These are phyloP conservation scores for Lepidium aucheri DNA, from an alignment of 345 rosid genomes.

Conservation along the genomic window DNA sequence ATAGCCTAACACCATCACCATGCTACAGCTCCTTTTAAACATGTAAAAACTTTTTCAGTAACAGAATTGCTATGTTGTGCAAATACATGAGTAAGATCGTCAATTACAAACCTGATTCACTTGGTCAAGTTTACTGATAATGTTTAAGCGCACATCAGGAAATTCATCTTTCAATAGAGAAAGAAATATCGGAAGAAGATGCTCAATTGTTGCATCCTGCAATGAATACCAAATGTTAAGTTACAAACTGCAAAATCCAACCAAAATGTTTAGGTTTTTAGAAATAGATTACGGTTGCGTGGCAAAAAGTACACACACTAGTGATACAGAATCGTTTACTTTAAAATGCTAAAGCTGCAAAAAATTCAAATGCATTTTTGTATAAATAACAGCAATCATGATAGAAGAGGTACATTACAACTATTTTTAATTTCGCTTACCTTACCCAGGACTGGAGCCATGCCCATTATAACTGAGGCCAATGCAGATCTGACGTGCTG, in stretches of 20 bases:
- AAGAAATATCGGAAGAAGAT: slow-evolving; percentile 92
- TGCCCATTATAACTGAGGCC: slow-evolving; percentile 89
- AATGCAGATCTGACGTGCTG: slow-evolving; percentile 80
- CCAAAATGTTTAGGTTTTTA: background rate
- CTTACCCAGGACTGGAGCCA: slow-evolving; percentile 75
- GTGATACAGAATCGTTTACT: background rate
- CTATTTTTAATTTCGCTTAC: slow-evolving; percentile 25
- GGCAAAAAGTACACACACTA: background rate
- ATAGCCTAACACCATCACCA: background rate
- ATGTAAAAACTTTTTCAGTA: background rate
- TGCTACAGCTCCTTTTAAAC: background rate
- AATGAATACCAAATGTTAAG: background rate
- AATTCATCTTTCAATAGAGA: slow-evolving; percentile 94
- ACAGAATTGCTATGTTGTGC: background rate
- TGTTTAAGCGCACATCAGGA: slow-evolving; percentile 94
- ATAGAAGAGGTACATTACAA: background rate
- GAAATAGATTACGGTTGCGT: background rate
- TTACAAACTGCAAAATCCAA: background rate
- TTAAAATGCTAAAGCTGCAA: background rate
- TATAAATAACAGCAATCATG: background rate
- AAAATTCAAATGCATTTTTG: background rate
- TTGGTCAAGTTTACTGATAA: slow-evolving; percentile 98
- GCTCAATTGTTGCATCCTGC: slow-evolving; percentile 90
- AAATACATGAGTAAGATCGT: background rate
- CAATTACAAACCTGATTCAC: slow-evolving; percentile 77